phyloP scores from a whole-genome alignment of 208 protist species.

The Trypanosoma grayi region DNA sequence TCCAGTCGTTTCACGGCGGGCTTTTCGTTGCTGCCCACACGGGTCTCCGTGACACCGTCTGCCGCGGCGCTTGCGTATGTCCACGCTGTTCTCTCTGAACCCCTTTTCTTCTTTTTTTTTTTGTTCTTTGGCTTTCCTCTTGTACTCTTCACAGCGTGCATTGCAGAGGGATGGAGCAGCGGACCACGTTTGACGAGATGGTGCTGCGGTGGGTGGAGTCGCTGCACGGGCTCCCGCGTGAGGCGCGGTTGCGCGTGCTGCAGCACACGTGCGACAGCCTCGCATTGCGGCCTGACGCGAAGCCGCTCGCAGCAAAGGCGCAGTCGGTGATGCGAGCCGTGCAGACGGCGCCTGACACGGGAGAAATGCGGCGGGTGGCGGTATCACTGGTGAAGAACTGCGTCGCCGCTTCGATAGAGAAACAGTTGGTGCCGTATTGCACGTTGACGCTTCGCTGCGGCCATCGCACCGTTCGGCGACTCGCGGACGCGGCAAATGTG shows the following conservation, averaged over 20 bases:
- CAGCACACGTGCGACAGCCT: background rate
- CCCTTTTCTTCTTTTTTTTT: constrained; percentile 12
- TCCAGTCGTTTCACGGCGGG: too few relatives aligned
- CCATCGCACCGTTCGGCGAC: background rate
- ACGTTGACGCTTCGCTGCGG: constrained; percentile 5
- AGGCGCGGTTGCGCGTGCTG: constrained; percentile 28
- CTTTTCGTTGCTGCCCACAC: background rate
- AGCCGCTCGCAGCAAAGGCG: background rate
- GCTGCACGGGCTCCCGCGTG: constrained; percentile 19
- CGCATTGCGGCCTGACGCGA: background rate
- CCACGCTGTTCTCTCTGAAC: background rate
- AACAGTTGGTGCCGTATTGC: constrained; percentile 1
- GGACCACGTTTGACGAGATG: constrained; percentile 28
- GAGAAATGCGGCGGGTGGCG: background rate
- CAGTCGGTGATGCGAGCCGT: background rate
- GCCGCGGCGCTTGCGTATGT: constrained; percentile 8
- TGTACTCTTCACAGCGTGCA: background rate
- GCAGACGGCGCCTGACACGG: background rate
- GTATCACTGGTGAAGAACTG: background rate
- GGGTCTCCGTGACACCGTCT: background rate
- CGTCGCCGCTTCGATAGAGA: background rate
- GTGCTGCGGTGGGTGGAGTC: constrained; percentile 36
- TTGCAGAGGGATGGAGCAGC: constrained; percentile 2
- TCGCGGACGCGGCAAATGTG: background rate
- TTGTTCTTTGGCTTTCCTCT: constrained; percentile 23